Evolutionary conservation across 257 asterid species (phyloP), one percentile per base, ranked within the genome.

Genomic region (Lavandula angustifolia): DNA sequence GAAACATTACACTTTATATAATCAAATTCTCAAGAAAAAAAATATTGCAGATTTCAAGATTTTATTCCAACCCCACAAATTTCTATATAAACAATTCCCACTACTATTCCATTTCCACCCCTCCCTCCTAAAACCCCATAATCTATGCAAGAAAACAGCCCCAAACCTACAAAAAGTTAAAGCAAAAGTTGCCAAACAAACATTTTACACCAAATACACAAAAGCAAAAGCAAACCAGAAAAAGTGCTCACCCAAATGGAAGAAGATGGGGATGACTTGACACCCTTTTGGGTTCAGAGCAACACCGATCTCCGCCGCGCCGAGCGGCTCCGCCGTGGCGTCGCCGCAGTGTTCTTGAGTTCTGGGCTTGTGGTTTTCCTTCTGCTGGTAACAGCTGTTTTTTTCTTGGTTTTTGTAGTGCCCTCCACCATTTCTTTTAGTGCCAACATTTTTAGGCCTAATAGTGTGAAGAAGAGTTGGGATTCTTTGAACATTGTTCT

Each of bases 201-300:
- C 48, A 31, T 51, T 54, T 40, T 37, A 56, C 67, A 64, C 71
- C 69, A 54, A 31, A 54, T 38, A 17, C 61, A 12, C 46, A 40
- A 40, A 68, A 52, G 59, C 67, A 58, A 77, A 70, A 71, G 75
- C 61, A 59, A 73, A 22, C 27, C 27, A 2, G 4, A 33, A 53
- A 34, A 67, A 60, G 38, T 9, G 9, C 27, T 22, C 27, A 1
- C 43, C 5, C 53, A 63, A 65, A 85, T 83, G 91, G 95, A 84
- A 43, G 91, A 82, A 61, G 81, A 77, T 44, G 81, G 77, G 57
- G 87, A 81, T 10, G 78, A 75, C 17, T 32, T 37, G 63, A 78
- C 91, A 1, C 98, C 96, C 55, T 92, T 92, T 64, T 92, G 98
- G 98, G 66, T 83, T 11, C 85, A 84, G 48, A 77, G 73, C 76